A percentile compares a stretch with the other conserved stretches of the same genome.
phyloP scores from a whole-genome alignment of 2,329 filamentous ascomycete genomes.

The Fusarium napiforme region DNA sequence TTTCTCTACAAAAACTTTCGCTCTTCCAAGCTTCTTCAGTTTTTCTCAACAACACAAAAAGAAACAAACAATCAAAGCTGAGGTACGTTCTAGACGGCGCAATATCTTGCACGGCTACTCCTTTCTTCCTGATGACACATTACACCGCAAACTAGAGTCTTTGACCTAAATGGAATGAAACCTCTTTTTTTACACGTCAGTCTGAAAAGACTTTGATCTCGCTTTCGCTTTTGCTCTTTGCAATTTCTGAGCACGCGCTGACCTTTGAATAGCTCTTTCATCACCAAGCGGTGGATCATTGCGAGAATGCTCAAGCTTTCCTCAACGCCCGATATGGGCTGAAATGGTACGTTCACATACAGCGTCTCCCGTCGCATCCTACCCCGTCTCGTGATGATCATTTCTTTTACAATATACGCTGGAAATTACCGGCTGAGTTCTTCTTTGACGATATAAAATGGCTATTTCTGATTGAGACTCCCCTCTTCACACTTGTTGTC shows the following conservation, averaged over 20 bases:
- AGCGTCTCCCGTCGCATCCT: background rate
- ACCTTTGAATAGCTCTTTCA: slow-evolving; percentile 38
- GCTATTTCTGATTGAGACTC: slow-evolving; percentile 78
- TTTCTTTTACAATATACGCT: slow-evolving; percentile 75
- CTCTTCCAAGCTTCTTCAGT: slow-evolving; percentile 24
- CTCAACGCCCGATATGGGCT: background rate
- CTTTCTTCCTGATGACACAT: slow-evolving; percentile 78
- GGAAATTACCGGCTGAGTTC: slow-evolving; percentile 97
- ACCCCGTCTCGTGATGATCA: slow-evolving; percentile 64
- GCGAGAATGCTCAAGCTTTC: slow-evolving; percentile 31
- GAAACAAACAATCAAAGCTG: slow-evolving; percentile 27
- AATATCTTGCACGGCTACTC: slow-evolving; percentile 13
- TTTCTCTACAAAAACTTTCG: slow-evolving; percentile 43
- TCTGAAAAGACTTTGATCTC: slow-evolving; percentile 70
- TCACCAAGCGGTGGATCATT: slow-evolving; percentile 46
- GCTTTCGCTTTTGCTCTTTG: slow-evolving; percentile 26
- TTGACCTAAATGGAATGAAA: slow-evolving; percentile 89
- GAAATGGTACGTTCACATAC: slow-evolving; percentile 47
- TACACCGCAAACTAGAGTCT: slow-evolving; percentile 98
- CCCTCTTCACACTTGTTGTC: slow-evolving; percentile 17
- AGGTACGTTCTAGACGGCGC: slow-evolving; percentile 41
- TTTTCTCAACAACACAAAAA: slow-evolving; percentile 40
- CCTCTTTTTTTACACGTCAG: slow-evolving; percentile 85
- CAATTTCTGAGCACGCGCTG: slow-evolving; percentile 39
- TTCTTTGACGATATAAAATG: slow-evolving; percentile 83